Evolutionary conservation across 78 protist genomes (phyloP), one percentile per base, ranked within the genome.

Genomic region (Dictyostelium purpureum): DNA sequence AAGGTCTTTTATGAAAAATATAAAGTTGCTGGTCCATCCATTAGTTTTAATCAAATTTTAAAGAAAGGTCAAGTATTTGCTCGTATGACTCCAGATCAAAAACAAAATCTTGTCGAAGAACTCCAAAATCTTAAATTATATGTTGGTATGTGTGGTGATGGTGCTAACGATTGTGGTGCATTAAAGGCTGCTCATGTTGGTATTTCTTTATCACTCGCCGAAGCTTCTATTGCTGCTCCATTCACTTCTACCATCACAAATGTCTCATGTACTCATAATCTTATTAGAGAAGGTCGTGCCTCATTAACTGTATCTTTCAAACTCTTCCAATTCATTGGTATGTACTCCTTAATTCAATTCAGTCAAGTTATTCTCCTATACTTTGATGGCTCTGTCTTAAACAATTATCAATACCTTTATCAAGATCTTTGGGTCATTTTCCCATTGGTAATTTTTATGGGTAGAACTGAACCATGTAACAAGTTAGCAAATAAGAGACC

Each of bases 161-260:
- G 99, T 74, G 98, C 99, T 4, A 99, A 99, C 88, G 99, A 99
- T 75, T 99, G 99, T 31, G 99, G 99, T n/a, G 99, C 99, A 4
- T 96, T 99, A 51, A 99, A 98, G 83, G 97, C 96, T 42, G 98
- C 99, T 0, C 97, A 96, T 42, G 99, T 99, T 45, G 99, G 99
- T 19, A 63, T 91, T 21, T 94, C 94, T 69, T 97, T 21, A 96
- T 99, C 89, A 14, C 74, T 71, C 2, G 77, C 88, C 0, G 99
- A 99, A 57, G 99, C 99, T 9, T 96, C 99, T 9, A 94, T 98
- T 24, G 99, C 99, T 16, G 88, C 99, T 7, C 99, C 99, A 31
- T 85, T 85, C 63, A 85, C 92, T 4, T 85, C 92, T 4, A 85
- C 92, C 14, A 45, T 74, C 3, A 56, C 82, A 7, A 85, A 85